Conservation (phyloP, 495 filamentous ascomycete species). For the Elasticomyces elasticus region DNA sequence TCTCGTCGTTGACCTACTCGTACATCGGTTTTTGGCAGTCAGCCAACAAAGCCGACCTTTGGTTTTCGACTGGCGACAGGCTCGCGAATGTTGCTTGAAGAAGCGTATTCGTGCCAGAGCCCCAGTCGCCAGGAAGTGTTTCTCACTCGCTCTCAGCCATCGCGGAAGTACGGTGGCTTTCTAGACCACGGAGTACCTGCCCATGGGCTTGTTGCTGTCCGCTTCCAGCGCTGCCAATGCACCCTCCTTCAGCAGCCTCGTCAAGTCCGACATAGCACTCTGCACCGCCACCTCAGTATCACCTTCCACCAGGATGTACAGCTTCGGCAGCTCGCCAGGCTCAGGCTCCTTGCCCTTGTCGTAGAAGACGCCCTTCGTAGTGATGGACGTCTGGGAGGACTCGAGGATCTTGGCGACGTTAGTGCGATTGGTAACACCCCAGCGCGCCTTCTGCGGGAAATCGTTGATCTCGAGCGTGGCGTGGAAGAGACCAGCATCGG, state of each 20-base stretch:
- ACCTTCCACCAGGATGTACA: constrained; percentile 95
- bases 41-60: too few relatives aligned
- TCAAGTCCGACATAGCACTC: constrained; percentile 84
- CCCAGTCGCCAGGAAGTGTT: too few relatives aligned
- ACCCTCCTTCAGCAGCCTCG: constrained; percentile 80
- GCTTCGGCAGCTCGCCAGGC: constrained; percentile 66
- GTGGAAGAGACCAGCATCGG: constrained; percentile 94
- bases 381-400: constrained; percentile 89
- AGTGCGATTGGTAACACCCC: constrained; percentile 97
- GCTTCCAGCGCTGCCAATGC: constrained; percentile 81
- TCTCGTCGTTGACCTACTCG: background rate
- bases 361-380: constrained; percentile 91
- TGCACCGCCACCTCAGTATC: constrained; percentile 90
- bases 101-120: too few relatives aligned
- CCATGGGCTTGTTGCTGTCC: constrained; percentile 67
- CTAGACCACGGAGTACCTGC: constrained; percentile 81
- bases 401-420: constrained; percentile 98
- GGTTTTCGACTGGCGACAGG: too few relatives aligned
- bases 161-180: too few relatives aligned
- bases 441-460: constrained; percentile 96
- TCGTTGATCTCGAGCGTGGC: constrained; percentile 98
- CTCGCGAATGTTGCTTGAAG: too few relatives aligned
- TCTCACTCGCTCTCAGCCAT: too few relatives aligned
- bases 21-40: too few relatives aligned
- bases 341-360: constrained; percentile 67